These are phyloP conservation scores for Paulownia fortunei DNA, from an alignment of 257 asterid genomes.

Conservation along the genomic window DNA sequence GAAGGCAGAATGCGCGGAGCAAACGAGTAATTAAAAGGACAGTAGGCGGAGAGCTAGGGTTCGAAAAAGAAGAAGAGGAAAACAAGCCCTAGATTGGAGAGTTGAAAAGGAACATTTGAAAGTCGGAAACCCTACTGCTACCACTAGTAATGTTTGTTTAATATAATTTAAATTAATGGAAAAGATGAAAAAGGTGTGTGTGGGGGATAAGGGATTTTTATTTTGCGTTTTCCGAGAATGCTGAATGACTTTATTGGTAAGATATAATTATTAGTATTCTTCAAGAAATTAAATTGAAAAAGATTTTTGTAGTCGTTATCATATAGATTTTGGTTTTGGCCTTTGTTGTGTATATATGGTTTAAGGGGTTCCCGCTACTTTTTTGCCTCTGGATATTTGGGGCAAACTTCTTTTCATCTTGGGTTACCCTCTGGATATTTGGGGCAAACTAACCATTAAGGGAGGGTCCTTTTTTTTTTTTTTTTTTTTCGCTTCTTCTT, in stretches of 20 bases:
- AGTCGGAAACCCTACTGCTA: slow-evolving; percentile 48
- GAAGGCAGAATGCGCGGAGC: background rate
- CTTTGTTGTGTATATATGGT: slow-evolving; percentile 1
- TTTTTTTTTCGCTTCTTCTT: too few relatives aligned
- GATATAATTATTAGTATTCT: background rate
- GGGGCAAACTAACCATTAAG: too few relatives aligned
- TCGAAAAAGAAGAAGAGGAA: slow-evolving; percentile 8
- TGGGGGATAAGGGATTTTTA: slow-evolving; percentile 25
- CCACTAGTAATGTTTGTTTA: slow-evolving; percentile 25
- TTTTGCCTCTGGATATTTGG: slow-evolving; percentile 5
- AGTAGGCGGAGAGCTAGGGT: slow-evolving; percentile 47
- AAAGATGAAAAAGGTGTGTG: background rate
- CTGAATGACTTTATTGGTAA: slow-evolving; percentile 22
- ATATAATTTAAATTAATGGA: slow-evolving; percentile 13
- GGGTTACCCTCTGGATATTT: too few relatives aligned
- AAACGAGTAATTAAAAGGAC: slow-evolving; percentile 11
- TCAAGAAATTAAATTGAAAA: too few relatives aligned
- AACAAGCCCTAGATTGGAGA: slow-evolving; percentile 34
- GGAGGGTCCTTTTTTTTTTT: background rate
- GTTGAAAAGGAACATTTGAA: slow-evolving; percentile 40
- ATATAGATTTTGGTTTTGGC: slow-evolving; percentile 21
- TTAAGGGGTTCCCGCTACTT: slow-evolving; percentile 24
- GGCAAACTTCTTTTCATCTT: background rate
- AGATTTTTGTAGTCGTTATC: too few relatives aligned
- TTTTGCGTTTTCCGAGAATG: slow-evolving; percentile 44